Percentiles rank a stretch among this genome's conserved stretches.
phyloP scores from a whole-genome alignment of 495 filamentous ascomycete genomes.

The Symbiotaphrina buchneri region DNA sequence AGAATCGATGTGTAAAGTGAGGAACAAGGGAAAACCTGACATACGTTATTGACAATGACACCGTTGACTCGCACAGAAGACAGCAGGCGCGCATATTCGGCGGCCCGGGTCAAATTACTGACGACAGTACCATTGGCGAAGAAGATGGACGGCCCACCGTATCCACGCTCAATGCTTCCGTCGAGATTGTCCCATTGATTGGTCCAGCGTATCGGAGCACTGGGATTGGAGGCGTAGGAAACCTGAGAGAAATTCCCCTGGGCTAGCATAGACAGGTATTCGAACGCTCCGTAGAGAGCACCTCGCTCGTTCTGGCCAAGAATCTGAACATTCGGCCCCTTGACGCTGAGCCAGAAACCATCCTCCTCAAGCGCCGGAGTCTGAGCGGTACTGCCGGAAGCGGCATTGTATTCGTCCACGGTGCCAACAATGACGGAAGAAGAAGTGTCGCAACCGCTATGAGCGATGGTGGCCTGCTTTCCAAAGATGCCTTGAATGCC shows the following conservation, averaged over 20 bases:
- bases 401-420: constrained; percentile 20
- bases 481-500: too few species aligned
- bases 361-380: constrained; percentile 29
- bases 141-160: too few species aligned
- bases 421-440: constrained; percentile 34
- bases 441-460: constrained; percentile 8
- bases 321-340: constrained; percentile 25
- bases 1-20: too few species aligned
- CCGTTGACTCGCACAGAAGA: too few species aligned
- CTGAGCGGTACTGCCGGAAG: constrained; percentile 12
- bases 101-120: too few species aligned
- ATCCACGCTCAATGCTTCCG: too few species aligned
- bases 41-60: constrained; percentile 24
- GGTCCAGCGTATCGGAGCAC: too few species aligned
- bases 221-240: constrained; percentile 29
- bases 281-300: constrained; percentile 44
- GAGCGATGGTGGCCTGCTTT: constrained; percentile 13
- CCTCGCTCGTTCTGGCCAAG: constrained; percentile 45
- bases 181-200: too few species aligned
- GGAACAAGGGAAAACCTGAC: constrained; percentile 40
- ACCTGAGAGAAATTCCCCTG: constrained; percentile 35
- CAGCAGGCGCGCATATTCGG: too few species aligned
- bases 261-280: constrained; percentile 39
- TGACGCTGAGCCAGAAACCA: constrained; percentile 35
- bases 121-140: too few species aligned